These are phyloP conservation scores for Phycomyces nitens DNA, from an alignment of 192 early-diverging fungal genomes.

Conservation along the genomic window DNA sequence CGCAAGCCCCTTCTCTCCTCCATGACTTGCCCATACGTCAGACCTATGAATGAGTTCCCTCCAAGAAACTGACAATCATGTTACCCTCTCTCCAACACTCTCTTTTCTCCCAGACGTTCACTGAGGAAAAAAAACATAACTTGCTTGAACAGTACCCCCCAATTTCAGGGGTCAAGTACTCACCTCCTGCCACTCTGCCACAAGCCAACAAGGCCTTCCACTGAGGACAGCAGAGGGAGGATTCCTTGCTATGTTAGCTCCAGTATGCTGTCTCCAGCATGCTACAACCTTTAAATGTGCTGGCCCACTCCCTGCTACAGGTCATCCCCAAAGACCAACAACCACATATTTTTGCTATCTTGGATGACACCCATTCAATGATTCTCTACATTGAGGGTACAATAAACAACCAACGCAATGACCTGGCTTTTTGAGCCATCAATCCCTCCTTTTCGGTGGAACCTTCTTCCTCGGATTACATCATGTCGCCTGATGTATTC, in stretches of 20 bases:
- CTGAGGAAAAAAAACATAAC: background rate
- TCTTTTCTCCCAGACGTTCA: background rate
- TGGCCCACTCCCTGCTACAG: background rate
- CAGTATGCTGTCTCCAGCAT: background rate
- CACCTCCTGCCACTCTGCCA: background rate
- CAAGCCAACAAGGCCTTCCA: background rate
- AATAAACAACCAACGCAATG: background rate
- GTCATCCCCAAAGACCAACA: background rate
- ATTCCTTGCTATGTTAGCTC: background rate
- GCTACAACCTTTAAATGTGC: background rate
- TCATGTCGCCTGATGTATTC: too few relatives aligned
- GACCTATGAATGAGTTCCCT: constrained; percentile 4
- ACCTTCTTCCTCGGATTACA: background rate
- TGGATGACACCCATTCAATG: background rate
- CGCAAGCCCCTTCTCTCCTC: too few relatives aligned
- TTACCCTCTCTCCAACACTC: background rate
- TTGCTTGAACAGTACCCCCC: constrained; percentile 5
- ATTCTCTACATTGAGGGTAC: background rate
- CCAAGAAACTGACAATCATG: background rate
- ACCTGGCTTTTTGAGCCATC: background rate
- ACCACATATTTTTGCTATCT: too few relatives aligned
- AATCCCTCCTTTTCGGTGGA: background rate
- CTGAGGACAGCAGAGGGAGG: background rate
- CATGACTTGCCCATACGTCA: background rate
- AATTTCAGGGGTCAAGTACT: background rate